A percentile compares a stretch with the other conserved stretches of the same genome.
Evolutionary conservation across 371 early-diverging fungal species (phyloP).

Genomic region (Mortierella sp.): DNA sequence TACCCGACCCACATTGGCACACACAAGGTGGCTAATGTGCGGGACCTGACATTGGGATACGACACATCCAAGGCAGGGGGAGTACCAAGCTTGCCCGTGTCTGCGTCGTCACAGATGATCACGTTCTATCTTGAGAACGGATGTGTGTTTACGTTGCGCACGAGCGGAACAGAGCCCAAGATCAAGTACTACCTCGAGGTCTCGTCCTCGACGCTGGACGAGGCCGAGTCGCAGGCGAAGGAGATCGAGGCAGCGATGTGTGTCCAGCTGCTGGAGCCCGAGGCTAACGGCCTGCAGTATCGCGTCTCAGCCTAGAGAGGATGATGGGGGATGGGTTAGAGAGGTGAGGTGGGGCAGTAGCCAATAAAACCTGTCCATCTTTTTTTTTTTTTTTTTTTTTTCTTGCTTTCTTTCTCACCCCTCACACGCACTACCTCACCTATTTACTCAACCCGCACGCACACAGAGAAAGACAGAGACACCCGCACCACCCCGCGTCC

Average conservation of each 20-base stretch:
- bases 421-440: background rate
- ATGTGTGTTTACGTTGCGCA: conserved; percentile 79
- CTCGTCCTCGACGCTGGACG: conserved; percentile 52
- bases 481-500: too few species aligned
- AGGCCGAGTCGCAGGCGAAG: conserved; percentile 62
- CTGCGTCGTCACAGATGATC: conserved; percentile 90
- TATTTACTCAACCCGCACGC: background rate
- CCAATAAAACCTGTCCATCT: background rate
- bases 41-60: conserved; percentile 92
- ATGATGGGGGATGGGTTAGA: background rate
- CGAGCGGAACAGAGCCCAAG: conserved; percentile 95
- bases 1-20: conserved; percentile 84
- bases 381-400: background rate
- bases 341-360: background rate
- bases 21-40: conserved; percentile 73
- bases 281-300: conserved; percentile 60
- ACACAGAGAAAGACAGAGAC: background rate
- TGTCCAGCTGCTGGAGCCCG: conserved; percentile 63
- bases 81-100: conserved; percentile 80
- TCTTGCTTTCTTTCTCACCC: background rate
- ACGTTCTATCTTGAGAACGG: conserved; percentile 85
- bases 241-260: conserved; percentile 68
- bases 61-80: conserved; percentile 76
- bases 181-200: conserved; percentile 95
- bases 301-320: conserved; percentile 12